Evolutionary conservation across 1,284 basidiomycete genomes (phyloP), one percentile per base, ranked within the genome.

Genomic region (Ganoderma boninense): DNA sequence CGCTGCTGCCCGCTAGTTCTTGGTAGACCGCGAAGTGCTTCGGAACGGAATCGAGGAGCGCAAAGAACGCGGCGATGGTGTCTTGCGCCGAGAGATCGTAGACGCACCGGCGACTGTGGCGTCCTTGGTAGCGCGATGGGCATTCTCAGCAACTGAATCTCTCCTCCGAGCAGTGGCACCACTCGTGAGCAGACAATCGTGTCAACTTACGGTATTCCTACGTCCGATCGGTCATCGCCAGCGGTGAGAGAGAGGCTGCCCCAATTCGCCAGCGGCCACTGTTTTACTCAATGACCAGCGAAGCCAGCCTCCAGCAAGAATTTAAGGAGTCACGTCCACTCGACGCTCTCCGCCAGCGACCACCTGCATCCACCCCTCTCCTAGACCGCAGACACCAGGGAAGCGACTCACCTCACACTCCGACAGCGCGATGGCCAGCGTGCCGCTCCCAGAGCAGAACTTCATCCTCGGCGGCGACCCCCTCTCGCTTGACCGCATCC

Each of bases 401-500:
- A 20, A 40, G 35, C 57, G 35, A 40, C 38, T 35, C 42, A 13
- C 54, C 62, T 49, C 52, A 11, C 16, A 42, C 52, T 60, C 57
- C 6, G 38, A 10, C 67, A 49, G 35, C 40, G n/a, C 61, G 20
- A 79, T 79, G 78, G 68, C 75, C 68, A 80, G 70, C 67, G 91
- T 92, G 87, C 86, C 90, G 73, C 90, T 90, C 57, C 71, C 74
- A 49, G 69, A 73, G 46, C 74, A 74, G 69, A 95, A 95, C 79
- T 93, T 92, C 75, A 90, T 91, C 79, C 84, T 89, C 70, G 86
- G 85, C 42, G 87, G 88, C 56, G 91, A 96, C 78, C 93, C 97
- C 11, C 88, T 98, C 32, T 94, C 92, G 32, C 85, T 98, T 35
- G 92, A 96, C 68, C 87, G 90, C 69, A 99, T 99, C 77, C 88